phyloP scores from a whole-genome alignment of 1,284 basidiomycete genomes.

The Leccinum pallidistipes region DNA sequence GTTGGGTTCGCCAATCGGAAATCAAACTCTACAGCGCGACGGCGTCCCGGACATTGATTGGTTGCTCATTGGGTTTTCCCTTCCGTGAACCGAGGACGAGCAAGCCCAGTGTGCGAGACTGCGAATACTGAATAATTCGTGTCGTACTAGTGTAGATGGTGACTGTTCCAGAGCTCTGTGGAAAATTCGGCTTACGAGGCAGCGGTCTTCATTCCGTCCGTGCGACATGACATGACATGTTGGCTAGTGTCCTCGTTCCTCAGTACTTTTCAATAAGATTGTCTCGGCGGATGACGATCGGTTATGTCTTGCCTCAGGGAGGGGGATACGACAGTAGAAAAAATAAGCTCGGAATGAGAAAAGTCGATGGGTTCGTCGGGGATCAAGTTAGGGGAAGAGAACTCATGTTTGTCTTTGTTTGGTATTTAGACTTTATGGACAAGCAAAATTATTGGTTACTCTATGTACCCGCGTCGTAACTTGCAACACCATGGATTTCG shows the following conservation, averaged over 20 bases:
- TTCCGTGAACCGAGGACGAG: background rate
- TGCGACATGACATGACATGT: background rate
- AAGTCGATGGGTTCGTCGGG: background rate
- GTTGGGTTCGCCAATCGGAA: background rate
- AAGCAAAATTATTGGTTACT: background rate
- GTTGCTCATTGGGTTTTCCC: background rate
- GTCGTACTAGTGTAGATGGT: background rate
- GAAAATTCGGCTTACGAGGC: background rate
- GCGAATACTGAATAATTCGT: background rate
- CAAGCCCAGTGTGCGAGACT: background rate
- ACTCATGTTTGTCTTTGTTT: slow-evolving; percentile 27
- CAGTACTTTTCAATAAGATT: background rate
- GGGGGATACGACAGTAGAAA: background rate
- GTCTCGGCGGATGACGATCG: background rate
- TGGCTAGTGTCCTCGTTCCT: background rate
- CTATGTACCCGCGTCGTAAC: background rate
- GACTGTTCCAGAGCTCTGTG: background rate
- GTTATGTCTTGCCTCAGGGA: background rate
- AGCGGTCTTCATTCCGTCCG: background rate
- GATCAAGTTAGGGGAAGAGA: too few relatives aligned
- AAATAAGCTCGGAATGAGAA: background rate
- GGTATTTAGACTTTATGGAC: background rate
- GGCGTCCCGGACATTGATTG: background rate
- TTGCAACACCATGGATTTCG: slow-evolving; percentile 50
- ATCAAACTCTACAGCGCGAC: background rate